A percentile compares a stretch with the other conserved stretches of the same genome.
Evolutionary conservation across 768 basidiomycete species (phyloP).

Genomic region (Udeniomyces megalosporus): DNA sequence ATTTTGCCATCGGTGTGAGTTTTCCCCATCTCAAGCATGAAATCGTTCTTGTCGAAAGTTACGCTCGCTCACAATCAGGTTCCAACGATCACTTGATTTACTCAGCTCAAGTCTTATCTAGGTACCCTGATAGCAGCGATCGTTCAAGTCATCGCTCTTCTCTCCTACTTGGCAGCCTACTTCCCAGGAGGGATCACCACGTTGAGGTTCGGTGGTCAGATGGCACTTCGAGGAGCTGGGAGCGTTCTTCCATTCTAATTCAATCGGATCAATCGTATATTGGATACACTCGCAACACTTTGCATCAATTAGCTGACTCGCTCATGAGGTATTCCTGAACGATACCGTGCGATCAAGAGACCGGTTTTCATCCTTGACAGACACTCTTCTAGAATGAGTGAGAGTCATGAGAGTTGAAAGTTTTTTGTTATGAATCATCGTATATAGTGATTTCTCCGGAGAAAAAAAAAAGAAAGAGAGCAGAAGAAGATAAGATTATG

Average conservation of each 20-base stretch:
- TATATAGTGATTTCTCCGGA: no score
- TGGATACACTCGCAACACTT: not conserved
- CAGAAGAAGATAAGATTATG: no score
- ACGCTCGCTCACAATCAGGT: not conserved
- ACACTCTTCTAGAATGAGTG: no score
- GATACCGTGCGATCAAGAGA: no score
- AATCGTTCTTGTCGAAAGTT: not conserved
- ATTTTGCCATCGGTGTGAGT: slow-evolving; percentile 76
- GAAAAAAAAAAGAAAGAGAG: no score
- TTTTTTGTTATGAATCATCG: no score
- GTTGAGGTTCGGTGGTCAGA: slow-evolving; percentile 34
- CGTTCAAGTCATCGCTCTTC: slow-evolving; percentile 63
- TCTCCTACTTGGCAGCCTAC: slow-evolving; percentile 82
- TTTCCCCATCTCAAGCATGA: not conserved
- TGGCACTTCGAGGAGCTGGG: slow-evolving; percentile 69
- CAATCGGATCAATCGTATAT: not conserved
- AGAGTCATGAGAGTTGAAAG: no score
- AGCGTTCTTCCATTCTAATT: slow-evolving; percentile 59
- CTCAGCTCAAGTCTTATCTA: slow-evolving; percentile 62
- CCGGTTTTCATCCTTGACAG: no score
- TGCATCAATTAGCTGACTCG: no score
- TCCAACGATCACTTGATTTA: not conserved
- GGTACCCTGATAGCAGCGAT: slow-evolving; percentile 69
- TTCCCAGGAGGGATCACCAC: slow-evolving; percentile 60
- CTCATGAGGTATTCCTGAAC: no score